Percentiles rank a stretch among this genome's conserved stretches.
phyloP scores from a whole-genome alignment of 2,329 filamentous ascomycete species.

The Monosporascus ibericus region DNA sequence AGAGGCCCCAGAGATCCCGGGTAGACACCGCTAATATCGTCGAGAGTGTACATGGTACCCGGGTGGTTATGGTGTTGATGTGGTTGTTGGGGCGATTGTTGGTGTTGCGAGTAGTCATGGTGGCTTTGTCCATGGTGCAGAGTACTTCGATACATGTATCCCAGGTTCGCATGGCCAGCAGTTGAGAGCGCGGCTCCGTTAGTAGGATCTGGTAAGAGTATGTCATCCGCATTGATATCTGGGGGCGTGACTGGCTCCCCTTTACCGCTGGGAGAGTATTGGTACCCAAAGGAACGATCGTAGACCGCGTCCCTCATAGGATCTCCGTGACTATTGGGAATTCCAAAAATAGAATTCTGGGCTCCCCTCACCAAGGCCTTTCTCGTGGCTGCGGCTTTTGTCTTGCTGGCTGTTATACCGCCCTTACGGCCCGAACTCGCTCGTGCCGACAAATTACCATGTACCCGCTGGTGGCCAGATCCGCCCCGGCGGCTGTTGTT shows the following conservation, averaged over 20 bases:
- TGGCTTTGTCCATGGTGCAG: constrained; percentile 3
- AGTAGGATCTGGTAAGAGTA: constrained; percentile 8
- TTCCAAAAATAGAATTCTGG: constrained; percentile 1
- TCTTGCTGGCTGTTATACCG: constrained; percentile 18
- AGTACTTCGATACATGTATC: constrained; percentile 7
- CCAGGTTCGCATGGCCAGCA: constrained; percentile 1
- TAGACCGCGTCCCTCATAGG: neutral
- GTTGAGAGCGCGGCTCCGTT: constrained; percentile 3
- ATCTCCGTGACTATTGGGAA: neutral
- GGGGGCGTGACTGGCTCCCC: constrained; percentile 6
- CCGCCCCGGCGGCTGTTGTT: constrained; percentile 25
- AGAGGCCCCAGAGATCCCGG: constrained; percentile 6
- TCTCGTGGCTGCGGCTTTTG: constrained; percentile 13
- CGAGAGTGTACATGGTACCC: constrained; percentile 9
- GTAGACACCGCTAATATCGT: constrained; percentile 14
- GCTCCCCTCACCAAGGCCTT: constrained; percentile 5
- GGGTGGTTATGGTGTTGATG: constrained; percentile 1
- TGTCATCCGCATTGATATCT: constrained; percentile 3
- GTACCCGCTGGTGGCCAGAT: constrained; percentile 1
- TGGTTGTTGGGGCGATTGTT: neutral
- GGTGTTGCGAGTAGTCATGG: constrained; percentile 1
- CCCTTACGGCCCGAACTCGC: constrained; percentile 22
- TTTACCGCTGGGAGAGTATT: constrained; percentile 3
- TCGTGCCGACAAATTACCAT: constrained; percentile 12
- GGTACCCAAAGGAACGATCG: neutral